Evolutionary conservation across 2,329 filamentous ascomycete genomes (phyloP), one percentile per base, ranked within the genome.

Genomic region (Epicoccum nigrum): DNA sequence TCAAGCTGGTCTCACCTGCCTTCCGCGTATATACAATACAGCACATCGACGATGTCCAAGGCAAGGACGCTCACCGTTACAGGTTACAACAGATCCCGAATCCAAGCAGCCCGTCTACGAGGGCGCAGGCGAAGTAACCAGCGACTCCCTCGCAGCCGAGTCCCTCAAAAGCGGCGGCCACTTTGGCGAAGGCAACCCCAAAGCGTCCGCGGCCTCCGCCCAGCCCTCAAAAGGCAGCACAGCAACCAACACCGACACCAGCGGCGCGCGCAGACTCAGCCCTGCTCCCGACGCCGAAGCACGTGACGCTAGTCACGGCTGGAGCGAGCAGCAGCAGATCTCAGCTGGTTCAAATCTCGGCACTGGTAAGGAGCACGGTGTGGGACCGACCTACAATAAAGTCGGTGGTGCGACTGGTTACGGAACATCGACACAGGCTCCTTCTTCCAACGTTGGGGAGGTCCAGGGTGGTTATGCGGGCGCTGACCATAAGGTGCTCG

Each of bases 101-200:
- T 69, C 76, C 38, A 66, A 63, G 35, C 81, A 83, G 21, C 53
- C 57, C 15, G 81, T 79, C 51, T 69, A 76, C 13, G 90, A 94
- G 71, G 76, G 80, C 12, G 77, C 86, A 4, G 90, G 90, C 44
- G 64, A 78, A 20, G 80, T 93, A 1, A 75, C 81, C 35, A 77
- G 81, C 12, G 88, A 88, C 73, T 93, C 89, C 6, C 84, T 95
- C 4, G 90, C 90, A 9, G 87, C 85, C 51, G 86, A 93, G 65
- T 94, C 89, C 0, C 74, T 84, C 52, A 75, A 78, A 38, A 60
- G 76, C 17, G 80, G 80, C 50, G 89, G 88, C 58, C 76, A 71
- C 11, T 90, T 89, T 63, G 76, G 81, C 32, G 70, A 80, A 21
- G 72, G 80, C 49, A 89, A 90, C 73, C 76, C 79, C 19, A 77